A percentile compares a stretch with the other conserved stretches of the same genome.
Conservation (phyloP, 441 rosid species). For the Bruguiera hainesii region DNA sequence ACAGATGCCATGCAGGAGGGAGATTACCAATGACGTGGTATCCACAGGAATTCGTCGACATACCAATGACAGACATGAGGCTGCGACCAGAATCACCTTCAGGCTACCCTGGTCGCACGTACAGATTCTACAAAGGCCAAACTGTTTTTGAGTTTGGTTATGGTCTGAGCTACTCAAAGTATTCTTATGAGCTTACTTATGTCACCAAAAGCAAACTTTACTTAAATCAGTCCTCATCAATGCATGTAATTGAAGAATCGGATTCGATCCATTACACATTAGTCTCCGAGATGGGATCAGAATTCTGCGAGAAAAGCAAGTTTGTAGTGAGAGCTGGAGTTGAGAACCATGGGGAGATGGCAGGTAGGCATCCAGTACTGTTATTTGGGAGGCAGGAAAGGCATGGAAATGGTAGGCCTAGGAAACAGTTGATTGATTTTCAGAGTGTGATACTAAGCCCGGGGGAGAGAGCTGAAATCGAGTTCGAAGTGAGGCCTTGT, state of each 20-base stretch:
- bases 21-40: slow-evolving; percentile 93
- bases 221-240: slow-evolving; percentile 32
- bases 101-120: slow-evolving; percentile 81
- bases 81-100: slow-evolving; percentile 58
- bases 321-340: slow-evolving; percentile 44
- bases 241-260: slow-evolving; percentile 16
- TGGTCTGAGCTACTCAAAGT: slow-evolving; percentile 74
- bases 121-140: slow-evolving; percentile 62
- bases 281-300: slow-evolving; percentile 50
- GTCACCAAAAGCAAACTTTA: slow-evolving; percentile 31
- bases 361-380: slow-evolving; percentile 71
- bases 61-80: slow-evolving; percentile 85
- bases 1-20: slow-evolving; percentile 47
- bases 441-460: slow-evolving; percentile 58
- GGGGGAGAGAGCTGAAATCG: slow-evolving; percentile 53
- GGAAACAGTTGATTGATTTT: slow-evolving; percentile 66
- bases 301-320: slow-evolving; percentile 44
- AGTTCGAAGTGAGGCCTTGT: slow-evolving; percentile 58
- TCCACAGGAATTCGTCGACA: slow-evolving; percentile 61
- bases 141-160: slow-evolving; percentile 61
- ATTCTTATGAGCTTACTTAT: slow-evolving; percentile 41
- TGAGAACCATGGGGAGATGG: slow-evolving; percentile 64
- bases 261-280: slow-evolving; percentile 24
- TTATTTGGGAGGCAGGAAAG: slow-evolving; percentile 50
- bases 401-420: slow-evolving; percentile 53